Base-by-base conservation (phyloP, 1,139 yeast species). In the Magnusiomyces tetraspermus region DNA sequence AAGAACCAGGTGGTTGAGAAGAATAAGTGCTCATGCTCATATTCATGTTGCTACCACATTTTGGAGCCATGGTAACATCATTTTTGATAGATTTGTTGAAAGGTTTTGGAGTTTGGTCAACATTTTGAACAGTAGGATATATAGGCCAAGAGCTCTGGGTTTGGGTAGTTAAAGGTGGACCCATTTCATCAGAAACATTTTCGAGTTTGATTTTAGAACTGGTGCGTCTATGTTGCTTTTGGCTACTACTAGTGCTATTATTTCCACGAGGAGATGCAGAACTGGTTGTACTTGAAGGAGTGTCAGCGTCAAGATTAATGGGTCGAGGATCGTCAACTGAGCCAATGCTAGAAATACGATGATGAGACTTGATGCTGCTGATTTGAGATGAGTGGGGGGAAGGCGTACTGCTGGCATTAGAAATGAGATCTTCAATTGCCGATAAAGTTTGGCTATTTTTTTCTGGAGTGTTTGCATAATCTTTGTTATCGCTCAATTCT, bases 401-500 rank as follows among this genome's bases (percentile, higher is more conserved):
- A n/a, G n/a, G n/a, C 11, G 11, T 6, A 8, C 11, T 28, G 33
- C 11, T 28, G 33, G 33, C 33, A 11, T 6, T 11, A 8, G 33
- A 28, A 28, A 28, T 50, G 33, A 49, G 36, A 22, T 45, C 45
- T 23, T 45, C 41, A 26, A 47, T 24, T 13, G 49, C 48, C 6
- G 55, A 48, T 15, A 50, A 48, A 2, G 54, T 47, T 2, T 51
- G 40, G n/a, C n/a, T n/a, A 8, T 51, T 57, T n/a, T n/a, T n/a
- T n/a, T n/a, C n/a, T n/a, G n/a, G n/a, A n/a, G n/a, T n/a, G n/a
- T n/a, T n/a, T n/a, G n/a, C n/a, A n/a, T n/a, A n/a, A n/a, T n/a
- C n/a, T n/a, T n/a, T n/a, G n/a, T n/a, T 19, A n/a, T 15, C 31
- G 11, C 43, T 50, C 5, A 48, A 52, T 5, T 59, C 60, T 3